Conservation (phyloP, 2,329 filamentous ascomycete genomes). For the Fusarium stilboides region DNA sequence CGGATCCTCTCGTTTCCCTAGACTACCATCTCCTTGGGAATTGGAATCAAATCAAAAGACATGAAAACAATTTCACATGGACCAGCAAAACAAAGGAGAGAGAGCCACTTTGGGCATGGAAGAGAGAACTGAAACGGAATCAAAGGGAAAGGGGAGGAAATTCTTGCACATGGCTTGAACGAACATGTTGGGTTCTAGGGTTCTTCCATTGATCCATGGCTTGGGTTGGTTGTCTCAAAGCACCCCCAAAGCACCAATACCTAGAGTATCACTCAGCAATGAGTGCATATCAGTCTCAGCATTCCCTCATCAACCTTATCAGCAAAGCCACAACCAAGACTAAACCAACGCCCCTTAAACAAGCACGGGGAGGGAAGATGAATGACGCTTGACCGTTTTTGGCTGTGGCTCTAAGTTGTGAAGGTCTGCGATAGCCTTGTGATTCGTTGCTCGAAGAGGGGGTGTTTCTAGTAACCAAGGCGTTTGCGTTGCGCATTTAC, state of each 20-base stretch:
- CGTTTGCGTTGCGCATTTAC: conserved; percentile 5
- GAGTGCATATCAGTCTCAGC: conserved; percentile 15
- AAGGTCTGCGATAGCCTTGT: background rate
- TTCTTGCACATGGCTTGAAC: conserved; percentile 4
- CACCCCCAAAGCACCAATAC: conserved; percentile 11
- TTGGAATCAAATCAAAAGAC: conserved; percentile 41
- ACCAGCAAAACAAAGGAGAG: conserved; percentile 34
- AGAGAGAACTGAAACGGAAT: conserved; percentile 29
- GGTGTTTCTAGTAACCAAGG: conserved; percentile 33
- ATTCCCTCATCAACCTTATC: conserved; percentile 47
- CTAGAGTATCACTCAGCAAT: conserved; percentile 17
- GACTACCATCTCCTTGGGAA: conserved; percentile 48
- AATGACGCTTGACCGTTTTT: conserved; percentile 30
- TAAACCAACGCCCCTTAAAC: conserved; percentile 28
- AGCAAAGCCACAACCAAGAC: conserved; percentile 29
- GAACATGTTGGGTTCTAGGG: conserved; percentile 32
- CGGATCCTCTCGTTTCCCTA: conserved; percentile 44
- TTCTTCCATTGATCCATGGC: conserved; percentile 20
- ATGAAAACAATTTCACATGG: conserved; percentile 40
- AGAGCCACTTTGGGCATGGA: conserved; percentile 26
- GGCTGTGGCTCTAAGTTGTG: conserved; percentile 18
- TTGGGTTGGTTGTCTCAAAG: conserved; percentile 18
- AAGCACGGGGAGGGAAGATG: conserved; percentile 28
- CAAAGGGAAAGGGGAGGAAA: conserved; percentile 18
- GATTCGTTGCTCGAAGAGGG: conserved; percentile 8